These are phyloP conservation scores for Eucalyptus cloeziana DNA, from an alignment of 345 rosid genomes.

Conservation along the genomic window DNA sequence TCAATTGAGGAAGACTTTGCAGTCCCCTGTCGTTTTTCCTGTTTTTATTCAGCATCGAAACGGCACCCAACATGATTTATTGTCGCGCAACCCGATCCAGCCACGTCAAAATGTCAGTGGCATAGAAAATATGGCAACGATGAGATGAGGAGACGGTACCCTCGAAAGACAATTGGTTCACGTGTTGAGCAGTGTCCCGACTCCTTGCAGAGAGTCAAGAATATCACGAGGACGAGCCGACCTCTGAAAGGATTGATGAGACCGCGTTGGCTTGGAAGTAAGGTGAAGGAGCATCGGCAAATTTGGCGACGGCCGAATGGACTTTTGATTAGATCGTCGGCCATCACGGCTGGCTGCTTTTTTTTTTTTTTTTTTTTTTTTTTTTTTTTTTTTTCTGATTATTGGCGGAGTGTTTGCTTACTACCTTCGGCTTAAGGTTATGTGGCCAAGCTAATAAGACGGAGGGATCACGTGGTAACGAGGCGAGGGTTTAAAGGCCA, in stretches of 20 bases:
- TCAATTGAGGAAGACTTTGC: neutral
- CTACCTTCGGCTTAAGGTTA: neutral
- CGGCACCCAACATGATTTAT: neutral
- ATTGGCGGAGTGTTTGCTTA: neutral
- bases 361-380: too few relatives aligned
- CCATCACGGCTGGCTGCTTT: neutral
- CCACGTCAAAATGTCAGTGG: neutral
- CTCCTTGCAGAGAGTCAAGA: neutral
- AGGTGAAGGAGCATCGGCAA: neutral
- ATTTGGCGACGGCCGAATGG: neutral
- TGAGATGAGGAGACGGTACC: neutral
- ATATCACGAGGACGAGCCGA: neutral
- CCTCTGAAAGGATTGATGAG: neutral
- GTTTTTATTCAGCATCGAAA: fast-evolving
- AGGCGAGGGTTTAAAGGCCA: neutral
- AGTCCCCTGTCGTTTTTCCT: neutral
- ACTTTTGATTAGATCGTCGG: neutral
- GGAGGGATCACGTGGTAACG: neutral
- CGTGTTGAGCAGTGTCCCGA: neutral
- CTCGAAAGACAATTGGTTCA: neutral
- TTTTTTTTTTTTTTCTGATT: too few relatives aligned
- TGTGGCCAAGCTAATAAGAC: neutral
- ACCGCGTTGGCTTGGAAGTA: neutral
- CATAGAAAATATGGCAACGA: neutral
- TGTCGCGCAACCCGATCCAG: too few relatives aligned